These are phyloP conservation scores for Eutrema salsugineum DNA, from an alignment of 441 rosid genomes.

Conservation along the genomic window DNA sequence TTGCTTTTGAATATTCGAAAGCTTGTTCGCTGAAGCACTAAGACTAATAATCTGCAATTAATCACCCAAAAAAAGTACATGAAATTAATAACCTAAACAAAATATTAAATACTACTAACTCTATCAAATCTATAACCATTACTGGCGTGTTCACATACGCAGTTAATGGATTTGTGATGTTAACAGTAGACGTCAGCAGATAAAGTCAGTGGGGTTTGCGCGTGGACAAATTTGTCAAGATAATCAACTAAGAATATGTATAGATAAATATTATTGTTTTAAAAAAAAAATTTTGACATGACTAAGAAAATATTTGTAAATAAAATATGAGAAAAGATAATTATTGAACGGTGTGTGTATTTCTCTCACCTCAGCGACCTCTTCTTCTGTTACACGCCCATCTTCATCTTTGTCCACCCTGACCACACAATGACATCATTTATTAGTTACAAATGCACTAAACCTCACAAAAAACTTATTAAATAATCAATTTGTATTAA, in stretches of 20 bases:
- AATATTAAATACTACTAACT: background rate
- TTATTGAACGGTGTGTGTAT: slow-evolving; percentile 1
- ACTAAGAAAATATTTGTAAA: background rate
- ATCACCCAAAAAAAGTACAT: background rate
- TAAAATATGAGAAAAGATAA: background rate
- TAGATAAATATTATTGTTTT: too few relatives aligned
- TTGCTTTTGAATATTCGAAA: slow-evolving; percentile 75
- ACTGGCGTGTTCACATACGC: slow-evolving; percentile 18
- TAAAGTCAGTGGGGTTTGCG: slow-evolving; percentile 30
- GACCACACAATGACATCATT: slow-evolving; percentile 29
- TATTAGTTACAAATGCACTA: slow-evolving; percentile 3
- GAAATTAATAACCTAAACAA: slow-evolving; percentile 2
- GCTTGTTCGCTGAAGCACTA: slow-evolving; percentile 96
- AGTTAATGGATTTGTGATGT: slow-evolving; percentile 7
- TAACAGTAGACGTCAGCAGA: slow-evolving; percentile 18
- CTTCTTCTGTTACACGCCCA: slow-evolving; percentile 81
- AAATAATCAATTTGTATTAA: background rate
- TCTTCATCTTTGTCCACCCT: slow-evolving; percentile 93
- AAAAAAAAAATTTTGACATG: background rate
- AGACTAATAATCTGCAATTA: slow-evolving; percentile 62
- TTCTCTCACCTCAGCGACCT: slow-evolving; percentile 71
- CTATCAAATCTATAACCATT: background rate
- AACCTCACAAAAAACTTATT: background rate
- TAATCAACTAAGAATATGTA: slow-evolving; percentile 1
- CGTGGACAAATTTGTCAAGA: slow-evolving; percentile 32